Conservation (phyloP, 2,329 filamentous ascomycete genomes). For the Fusarium sp. region DNA sequence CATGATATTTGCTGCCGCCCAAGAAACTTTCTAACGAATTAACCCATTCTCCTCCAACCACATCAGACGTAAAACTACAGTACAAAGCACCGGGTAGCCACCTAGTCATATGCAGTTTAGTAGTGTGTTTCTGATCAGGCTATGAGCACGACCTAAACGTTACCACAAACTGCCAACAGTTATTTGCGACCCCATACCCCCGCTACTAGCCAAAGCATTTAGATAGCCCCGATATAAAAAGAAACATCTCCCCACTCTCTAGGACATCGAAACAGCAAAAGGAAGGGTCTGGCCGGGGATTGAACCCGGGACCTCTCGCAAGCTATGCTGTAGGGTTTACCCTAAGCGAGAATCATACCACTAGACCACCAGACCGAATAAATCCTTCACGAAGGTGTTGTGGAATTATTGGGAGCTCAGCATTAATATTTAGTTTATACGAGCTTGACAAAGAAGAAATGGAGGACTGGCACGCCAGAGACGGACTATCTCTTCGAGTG, state of each 20-base stretch:
- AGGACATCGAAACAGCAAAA: conserved; percentile 34
- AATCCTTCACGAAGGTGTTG: neutral
- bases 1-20: too few species aligned
- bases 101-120: too few species aligned
- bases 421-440: accelerated
- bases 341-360: conserved; percentile 82
- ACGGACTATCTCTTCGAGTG: too few species aligned
- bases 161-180: too few species aligned
- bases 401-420: neutral
- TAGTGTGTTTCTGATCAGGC: too few species aligned
- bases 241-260: neutral
- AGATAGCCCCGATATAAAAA: neutral
- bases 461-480: too few species aligned
- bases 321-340: conserved; percentile 57
- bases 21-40: too few species aligned
- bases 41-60: too few species aligned
- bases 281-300: conserved; percentile 61
- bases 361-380: conserved; percentile 69
- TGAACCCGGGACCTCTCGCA: conserved; percentile 64
- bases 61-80: too few species aligned
- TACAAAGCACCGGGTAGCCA: too few species aligned
- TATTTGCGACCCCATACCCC: too few species aligned
- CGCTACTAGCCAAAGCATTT: neutral
- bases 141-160: too few species aligned
- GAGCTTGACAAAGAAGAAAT: neutral